phyloP scores from a whole-genome alignment of 441 rosid species.

The Gossypium schwendimanii region DNA sequence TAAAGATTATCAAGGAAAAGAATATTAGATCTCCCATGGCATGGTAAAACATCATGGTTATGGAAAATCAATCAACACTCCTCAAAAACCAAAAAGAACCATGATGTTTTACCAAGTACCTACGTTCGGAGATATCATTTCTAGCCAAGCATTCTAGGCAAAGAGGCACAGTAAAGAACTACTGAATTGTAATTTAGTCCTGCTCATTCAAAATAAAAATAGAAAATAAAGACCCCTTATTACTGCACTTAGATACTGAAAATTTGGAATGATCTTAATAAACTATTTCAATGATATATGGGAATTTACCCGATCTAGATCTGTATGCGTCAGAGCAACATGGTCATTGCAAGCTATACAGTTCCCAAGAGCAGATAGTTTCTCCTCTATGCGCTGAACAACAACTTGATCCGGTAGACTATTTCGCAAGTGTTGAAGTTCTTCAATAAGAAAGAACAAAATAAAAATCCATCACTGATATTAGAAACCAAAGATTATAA shows the following conservation, averaged over 20 bases:
- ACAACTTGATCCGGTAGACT: conserved; percentile 88
- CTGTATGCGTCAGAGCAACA: conserved; percentile 89
- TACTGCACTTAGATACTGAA: too few relatives aligned
- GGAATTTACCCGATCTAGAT: conserved; percentile 60
- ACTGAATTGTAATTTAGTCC: neutral
- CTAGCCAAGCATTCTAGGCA: neutral
- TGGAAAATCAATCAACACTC: neutral
- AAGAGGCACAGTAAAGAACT: too few relatives aligned
- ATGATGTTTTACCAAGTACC: neutral
- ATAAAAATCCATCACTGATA: neutral
- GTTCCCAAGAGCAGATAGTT: conserved; percentile 81
- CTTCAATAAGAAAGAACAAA: conserved; percentile 26
- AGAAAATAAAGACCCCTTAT: too few relatives aligned
- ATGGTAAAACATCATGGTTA: too few relatives aligned
- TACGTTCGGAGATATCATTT: neutral
- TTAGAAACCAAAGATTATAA: neutral
- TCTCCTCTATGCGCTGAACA: conserved; percentile 84
- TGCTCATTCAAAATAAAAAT: neutral
- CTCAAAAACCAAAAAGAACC: neutral
- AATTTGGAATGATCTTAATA: neutral
- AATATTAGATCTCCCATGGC: neutral
- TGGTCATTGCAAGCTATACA: conserved; percentile 93
- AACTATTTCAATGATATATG: neutral
- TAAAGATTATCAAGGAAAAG: neutral
- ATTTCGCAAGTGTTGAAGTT: conserved; percentile 87